Evolutionary conservation across 2,329 filamentous ascomycete genomes (phyloP).

Genomic region (Hymenoscyphus linearis): DNA sequence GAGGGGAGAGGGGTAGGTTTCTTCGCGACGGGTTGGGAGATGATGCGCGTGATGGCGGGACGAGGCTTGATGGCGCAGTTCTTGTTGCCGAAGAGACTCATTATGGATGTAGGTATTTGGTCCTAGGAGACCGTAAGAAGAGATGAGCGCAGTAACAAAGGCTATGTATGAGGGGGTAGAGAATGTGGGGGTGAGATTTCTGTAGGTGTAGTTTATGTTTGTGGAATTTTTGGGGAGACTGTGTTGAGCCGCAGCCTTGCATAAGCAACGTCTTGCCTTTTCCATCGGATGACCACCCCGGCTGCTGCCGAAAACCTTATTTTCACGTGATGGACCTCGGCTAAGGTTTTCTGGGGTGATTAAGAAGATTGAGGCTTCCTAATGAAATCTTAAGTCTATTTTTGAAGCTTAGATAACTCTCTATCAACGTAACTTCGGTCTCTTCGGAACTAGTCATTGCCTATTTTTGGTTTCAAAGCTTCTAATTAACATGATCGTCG

Average conservation of each 20-base stretch:
- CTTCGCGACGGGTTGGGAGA: conserved; percentile 3
- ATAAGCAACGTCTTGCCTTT: background rate
- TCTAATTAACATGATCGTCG: no score
- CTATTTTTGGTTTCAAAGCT: no score
- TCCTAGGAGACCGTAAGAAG: background rate
- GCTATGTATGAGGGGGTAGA: conserved; percentile 2
- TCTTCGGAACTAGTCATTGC: no score
- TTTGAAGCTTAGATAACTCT: no score
- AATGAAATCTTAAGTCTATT: no score
- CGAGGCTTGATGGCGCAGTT: conserved; percentile 14
- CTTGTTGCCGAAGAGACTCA: conserved; percentile 7
- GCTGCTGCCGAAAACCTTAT: background rate
- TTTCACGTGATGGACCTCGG: background rate
- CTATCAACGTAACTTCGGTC: no score
- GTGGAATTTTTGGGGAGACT: background rate
- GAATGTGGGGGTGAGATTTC: background rate
- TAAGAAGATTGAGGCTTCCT: no score
- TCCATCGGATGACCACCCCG: background rate
- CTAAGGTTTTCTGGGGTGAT: no score
- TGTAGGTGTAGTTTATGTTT: background rate
- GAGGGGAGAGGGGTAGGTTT: conserved; percentile 14
- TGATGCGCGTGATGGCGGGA: conserved; percentile 13
- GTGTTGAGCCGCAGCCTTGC: background rate
- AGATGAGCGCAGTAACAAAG: background rate
- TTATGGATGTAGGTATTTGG: background rate